Conservation (phyloP, 2,329 filamentous ascomycete genomes). For the Sarocladiaceae sp. region DNA sequence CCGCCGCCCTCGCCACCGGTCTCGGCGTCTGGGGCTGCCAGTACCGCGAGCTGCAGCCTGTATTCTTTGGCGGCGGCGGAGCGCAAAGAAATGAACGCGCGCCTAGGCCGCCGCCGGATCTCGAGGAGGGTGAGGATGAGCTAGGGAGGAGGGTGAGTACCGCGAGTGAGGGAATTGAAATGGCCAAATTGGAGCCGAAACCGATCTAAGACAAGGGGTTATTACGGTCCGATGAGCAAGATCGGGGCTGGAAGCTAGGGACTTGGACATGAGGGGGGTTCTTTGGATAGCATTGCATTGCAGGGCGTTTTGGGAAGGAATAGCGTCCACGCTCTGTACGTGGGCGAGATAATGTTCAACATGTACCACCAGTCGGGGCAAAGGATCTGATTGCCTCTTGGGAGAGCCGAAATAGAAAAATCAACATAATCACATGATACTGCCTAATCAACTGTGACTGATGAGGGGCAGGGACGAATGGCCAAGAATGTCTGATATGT, state of each 20-base stretch:
- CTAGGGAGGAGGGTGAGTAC: conserved; percentile 21
- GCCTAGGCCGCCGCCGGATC: conserved; percentile 13
- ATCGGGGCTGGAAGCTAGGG: neutral
- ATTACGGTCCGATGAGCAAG: conserved; percentile 6
- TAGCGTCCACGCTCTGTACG: too few species aligned
- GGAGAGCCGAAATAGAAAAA: too few species aligned
- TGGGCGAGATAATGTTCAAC: neutral
- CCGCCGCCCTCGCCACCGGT: conserved; percentile 40
- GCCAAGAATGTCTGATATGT: too few species aligned
- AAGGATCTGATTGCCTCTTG: too few species aligned
- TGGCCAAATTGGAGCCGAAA: conserved; percentile 45
- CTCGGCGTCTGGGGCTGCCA: conserved; percentile 87
- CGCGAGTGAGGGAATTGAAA: conserved; percentile 54
- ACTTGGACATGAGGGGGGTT: neutral
- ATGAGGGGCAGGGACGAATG: too few species aligned
- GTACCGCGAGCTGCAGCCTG: conserved; percentile 82
- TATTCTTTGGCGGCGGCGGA: conserved; percentile 67
- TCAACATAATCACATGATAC: too few species aligned
- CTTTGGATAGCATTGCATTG: conserved; percentile 26
- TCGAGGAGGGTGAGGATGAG: conserved; percentile 16
- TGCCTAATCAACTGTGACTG: too few species aligned
- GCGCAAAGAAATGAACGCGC: conserved; percentile 15
- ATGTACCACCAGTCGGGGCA: too few species aligned
- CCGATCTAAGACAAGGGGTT: neutral
- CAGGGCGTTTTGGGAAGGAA: conserved; percentile 24